A percentile compares a stretch with the other conserved stretches of the same genome.
These are phyloP conservation scores for Castanea mollissima DNA, from an alignment of 306 rosid genomes.

Conservation along the genomic window DNA sequence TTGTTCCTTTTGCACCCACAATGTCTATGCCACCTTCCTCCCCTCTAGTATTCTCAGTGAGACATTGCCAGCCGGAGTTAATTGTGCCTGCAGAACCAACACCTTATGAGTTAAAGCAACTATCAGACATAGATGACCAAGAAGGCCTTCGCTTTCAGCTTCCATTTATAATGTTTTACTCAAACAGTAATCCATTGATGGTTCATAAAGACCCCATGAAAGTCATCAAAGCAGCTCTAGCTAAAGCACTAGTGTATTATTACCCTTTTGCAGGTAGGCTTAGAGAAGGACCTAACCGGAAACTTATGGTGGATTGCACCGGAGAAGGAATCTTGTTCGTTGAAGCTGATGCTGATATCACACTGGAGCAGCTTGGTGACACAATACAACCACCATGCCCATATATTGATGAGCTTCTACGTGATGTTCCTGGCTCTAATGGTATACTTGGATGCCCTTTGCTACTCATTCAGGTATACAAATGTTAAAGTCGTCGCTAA, in stretches of 20 bases:
- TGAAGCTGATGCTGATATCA: background rate
- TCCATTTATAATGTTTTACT: background rate
- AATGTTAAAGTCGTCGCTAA: background rate
- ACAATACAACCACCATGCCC: background rate
- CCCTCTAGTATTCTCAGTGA: background rate
- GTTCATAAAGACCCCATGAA: background rate
- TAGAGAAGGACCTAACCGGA: background rate
- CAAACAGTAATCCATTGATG: background rate
- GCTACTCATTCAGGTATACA: background rate
- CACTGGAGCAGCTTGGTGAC: conserved; percentile 2
- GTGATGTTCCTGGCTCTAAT: background rate
- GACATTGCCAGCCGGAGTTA: background rate
- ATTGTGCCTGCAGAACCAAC: background rate
- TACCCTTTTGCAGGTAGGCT: background rate
- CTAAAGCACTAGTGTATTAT: background rate
- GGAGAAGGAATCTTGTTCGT: background rate
- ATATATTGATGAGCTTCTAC: background rate
- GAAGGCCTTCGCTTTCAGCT: background rate
- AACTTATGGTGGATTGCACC: background rate
- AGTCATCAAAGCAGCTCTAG: background rate
- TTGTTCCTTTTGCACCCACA: too few relatives aligned
- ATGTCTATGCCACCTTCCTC: background rate
- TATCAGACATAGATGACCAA: background rate
- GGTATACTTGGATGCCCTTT: background rate
- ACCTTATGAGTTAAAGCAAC: background rate